These are phyloP conservation scores for Nigrograna mackinnonii DNA, from an alignment of 2,329 filamentous ascomycete species.

Conservation along the genomic window DNA sequence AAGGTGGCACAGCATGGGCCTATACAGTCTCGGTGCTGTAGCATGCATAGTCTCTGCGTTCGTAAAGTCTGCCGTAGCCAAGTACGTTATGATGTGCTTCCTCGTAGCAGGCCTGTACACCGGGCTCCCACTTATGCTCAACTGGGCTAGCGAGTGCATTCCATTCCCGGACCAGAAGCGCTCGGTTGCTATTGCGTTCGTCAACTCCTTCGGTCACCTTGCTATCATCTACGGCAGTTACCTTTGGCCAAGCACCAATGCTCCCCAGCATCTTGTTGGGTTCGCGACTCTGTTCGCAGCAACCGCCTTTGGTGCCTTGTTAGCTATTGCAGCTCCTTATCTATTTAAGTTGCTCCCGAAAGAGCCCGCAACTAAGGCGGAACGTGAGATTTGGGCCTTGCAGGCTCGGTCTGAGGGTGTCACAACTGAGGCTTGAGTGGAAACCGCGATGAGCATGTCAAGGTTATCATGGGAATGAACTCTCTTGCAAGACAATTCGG, in stretches of 20 bases:
- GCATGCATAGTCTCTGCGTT: constrained; percentile 33
- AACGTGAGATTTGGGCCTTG: not conserved
- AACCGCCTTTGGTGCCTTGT: not conserved
- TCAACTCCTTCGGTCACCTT: constrained; percentile 7
- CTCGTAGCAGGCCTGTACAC: constrained; percentile 35
- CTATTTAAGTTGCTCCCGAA: not conserved
- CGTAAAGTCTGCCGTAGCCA: constrained; percentile 39
- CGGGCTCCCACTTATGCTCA: constrained; percentile 26
- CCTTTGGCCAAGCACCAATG: constrained; percentile 4
- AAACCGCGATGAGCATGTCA: no score
- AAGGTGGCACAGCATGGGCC: constrained; percentile 28
- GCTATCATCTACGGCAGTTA: constrained; percentile 8
- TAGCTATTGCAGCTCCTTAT: not conserved
- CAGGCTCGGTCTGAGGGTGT: no score
- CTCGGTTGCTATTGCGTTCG: constrained; percentile 5
- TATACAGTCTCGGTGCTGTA: constrained; percentile 24
- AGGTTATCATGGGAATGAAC: no score
- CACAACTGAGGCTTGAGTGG: no score
- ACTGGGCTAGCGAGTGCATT: not conserved
- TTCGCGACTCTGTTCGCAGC: not conserved
- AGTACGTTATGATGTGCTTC: constrained; percentile 42
- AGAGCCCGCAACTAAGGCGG: not conserved
- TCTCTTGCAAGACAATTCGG: no score
- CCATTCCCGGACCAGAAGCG: constrained; percentile 7
- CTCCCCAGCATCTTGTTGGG: constrained; percentile 2